These are phyloP conservation scores for Colletotrichum eremochloae DNA, from an alignment of 2,329 filamentous ascomycete species.

Conservation along the genomic window DNA sequence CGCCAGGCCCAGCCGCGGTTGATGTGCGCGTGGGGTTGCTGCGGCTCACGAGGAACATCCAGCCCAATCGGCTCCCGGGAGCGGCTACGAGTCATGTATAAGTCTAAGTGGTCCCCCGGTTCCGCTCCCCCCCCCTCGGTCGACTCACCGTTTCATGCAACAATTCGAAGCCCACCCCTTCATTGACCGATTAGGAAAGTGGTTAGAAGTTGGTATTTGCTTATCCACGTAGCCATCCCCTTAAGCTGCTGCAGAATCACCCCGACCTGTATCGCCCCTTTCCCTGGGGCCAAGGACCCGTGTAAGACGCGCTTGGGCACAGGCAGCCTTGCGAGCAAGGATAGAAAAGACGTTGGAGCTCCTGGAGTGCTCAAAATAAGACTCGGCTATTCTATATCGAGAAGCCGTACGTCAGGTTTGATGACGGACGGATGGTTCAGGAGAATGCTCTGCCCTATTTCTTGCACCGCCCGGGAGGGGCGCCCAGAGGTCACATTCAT, in stretches of 20 bases:
- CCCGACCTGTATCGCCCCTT: not conserved
- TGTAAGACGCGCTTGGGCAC: conserved; percentile 24
- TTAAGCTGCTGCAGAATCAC: not conserved
- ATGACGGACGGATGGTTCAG: conserved; percentile 26
- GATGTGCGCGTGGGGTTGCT: conserved; percentile 20
- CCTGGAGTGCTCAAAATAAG: conserved; percentile 32
- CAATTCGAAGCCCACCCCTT: not conserved
- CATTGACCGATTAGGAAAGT: conserved; percentile 16
- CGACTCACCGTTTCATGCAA: conserved; percentile 36
- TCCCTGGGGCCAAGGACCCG: conserved; percentile 11
- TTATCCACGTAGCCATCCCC: conserved; percentile 3
- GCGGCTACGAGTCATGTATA: conserved; percentile 36
- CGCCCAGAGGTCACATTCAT: conserved; percentile 37
- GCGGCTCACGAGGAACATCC: conserved; percentile 17
- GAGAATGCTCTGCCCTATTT: conserved; percentile 2
- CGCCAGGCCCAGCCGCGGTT: conserved; percentile 23
- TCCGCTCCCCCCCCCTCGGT: not conserved
- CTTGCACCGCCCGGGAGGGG: conserved; percentile 34
- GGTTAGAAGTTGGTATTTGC: conserved; percentile 8
- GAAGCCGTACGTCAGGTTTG: not conserved
- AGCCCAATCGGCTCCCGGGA: conserved; percentile 14
- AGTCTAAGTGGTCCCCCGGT: conserved; percentile 10
- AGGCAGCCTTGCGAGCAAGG: conserved; percentile 30
- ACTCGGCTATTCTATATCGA: conserved; percentile 3
- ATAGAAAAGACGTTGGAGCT: conserved; percentile 2